A percentile compares a stretch with the other conserved stretches of the same genome.
Evolutionary conservation across 306 rosid species (phyloP).

Genomic region (Prunus mume): DNA sequence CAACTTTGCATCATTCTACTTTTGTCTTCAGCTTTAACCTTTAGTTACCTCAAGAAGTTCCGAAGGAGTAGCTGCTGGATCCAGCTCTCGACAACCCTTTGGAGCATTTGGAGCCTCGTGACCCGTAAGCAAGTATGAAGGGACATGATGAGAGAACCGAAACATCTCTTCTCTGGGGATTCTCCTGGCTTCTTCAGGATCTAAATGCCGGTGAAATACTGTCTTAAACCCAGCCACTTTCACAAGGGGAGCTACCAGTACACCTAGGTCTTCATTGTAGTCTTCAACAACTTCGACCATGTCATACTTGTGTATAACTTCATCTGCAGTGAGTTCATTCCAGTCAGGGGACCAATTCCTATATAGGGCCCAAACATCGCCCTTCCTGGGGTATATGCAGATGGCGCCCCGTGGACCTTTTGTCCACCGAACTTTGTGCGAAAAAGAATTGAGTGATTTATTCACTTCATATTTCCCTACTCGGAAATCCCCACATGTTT

Average conservation of each 20-base stretch:
- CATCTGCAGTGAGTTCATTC: conserved; percentile 69
- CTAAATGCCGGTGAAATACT: conserved; percentile 64
- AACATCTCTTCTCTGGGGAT: conserved; percentile 73
- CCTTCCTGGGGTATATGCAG: conserved; percentile 68
- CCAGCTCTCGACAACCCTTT: conserved; percentile 89
- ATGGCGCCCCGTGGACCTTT: conserved; percentile 56
- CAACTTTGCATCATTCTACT: conserved; percentile 18
- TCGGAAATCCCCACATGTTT: conserved; percentile 74
- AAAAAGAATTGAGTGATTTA: conserved; percentile 59
- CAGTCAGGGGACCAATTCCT: conserved; percentile 84
- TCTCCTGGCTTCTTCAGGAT: conserved; percentile 49
- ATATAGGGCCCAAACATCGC: conserved; percentile 94
- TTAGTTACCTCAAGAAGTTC: conserved; percentile 67
- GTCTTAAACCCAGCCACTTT: conserved; percentile 92
- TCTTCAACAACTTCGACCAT: conserved; percentile 84
- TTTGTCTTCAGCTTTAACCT: conserved; percentile 41
- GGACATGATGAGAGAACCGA: conserved; percentile 83
- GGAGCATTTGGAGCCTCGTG: conserved; percentile 74
- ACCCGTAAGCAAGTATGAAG: conserved; percentile 65
- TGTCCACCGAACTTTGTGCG: conserved; percentile 76
- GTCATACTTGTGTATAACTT: conserved; percentile 64
- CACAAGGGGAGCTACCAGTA: conserved; percentile 64
- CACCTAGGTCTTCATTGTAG: conserved; percentile 62
- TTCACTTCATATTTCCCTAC: conserved; percentile 48
- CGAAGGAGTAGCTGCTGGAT: conserved; percentile 80